A percentile compares a stretch with the other conserved stretches of the same genome.
Conservation (phyloP, 768 basidiomycete species). For the Auriculariales sp. region DNA sequence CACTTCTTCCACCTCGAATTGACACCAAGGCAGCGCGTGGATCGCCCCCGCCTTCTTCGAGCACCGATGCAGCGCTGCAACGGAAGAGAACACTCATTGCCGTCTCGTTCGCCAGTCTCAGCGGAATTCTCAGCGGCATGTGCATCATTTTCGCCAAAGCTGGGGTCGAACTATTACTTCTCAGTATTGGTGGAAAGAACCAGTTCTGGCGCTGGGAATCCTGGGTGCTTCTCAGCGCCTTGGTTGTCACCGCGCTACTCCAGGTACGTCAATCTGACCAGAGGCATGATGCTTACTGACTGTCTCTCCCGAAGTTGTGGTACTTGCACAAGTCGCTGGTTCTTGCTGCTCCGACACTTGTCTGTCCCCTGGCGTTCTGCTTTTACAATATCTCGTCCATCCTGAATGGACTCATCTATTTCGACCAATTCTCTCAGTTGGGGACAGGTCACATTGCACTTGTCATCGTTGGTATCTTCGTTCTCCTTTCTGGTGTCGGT, state of each 20-base stretch:
- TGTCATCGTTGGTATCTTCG: conserved; percentile 58
- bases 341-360: conserved; percentile 70
- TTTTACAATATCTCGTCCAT: conserved; percentile 91
- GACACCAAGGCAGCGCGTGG: not conserved
- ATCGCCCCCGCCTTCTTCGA: conserved; percentile 10
- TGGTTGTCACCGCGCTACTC: conserved; percentile 59
- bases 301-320: conserved; percentile 31
- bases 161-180: conserved; percentile 73
- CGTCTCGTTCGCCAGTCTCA: conserved; percentile 74
- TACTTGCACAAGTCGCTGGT: conserved; percentile 69
- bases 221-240: conserved; percentile 63
- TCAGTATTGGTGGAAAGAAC: conserved; percentile 61
- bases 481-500: conserved; percentile 82
- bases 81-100: conserved; percentile 53
- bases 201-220: conserved; percentile 77
- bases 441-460: conserved; percentile 53
- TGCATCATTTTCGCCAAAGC: conserved; percentile 89
- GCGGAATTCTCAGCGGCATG: conserved; percentile 83
- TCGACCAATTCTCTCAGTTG: conserved; percentile 68
- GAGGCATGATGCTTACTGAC: not conserved
- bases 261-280: conserved; percentile 31
- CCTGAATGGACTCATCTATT: conserved; percentile 80
- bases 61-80: conserved; percentile 14
- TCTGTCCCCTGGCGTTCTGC: conserved; percentile 88
- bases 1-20: conserved; percentile 26